Percentiles rank a stretch among this genome's conserved stretches.
These are phyloP conservation scores for Spathaspora boniae DNA, from an alignment of 805 yeast genomes.

Conservation along the genomic window DNA sequence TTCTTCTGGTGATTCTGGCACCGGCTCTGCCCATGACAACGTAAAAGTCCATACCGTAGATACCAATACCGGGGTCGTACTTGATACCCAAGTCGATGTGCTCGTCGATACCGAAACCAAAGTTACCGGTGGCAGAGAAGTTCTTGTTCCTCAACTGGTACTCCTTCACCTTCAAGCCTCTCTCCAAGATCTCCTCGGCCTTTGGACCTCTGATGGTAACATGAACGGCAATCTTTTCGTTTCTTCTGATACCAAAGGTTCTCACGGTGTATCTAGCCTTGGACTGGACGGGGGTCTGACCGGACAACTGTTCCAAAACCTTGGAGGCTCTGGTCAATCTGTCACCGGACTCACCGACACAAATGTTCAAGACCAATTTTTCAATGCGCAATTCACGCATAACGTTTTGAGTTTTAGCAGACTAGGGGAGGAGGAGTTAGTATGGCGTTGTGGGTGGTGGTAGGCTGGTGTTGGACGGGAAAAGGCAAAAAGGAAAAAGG, in stretches of 20 bases:
- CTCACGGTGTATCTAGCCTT: slow-evolving; percentile 99
- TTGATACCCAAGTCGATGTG: slow-evolving; percentile 99
- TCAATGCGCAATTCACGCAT: slow-evolving; percentile 99
- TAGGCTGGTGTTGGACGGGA: too few species aligned
- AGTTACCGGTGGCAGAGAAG: slow-evolving; percentile 99
- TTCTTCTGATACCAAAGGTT: slow-evolving; percentile 99
- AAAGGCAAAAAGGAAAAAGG: too few species aligned
- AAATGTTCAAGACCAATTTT: slow-evolving; percentile 98
- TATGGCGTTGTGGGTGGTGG: too few species aligned
- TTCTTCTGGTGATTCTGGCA: slow-evolving; percentile 97
- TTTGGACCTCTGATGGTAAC: slow-evolving; percentile 99
- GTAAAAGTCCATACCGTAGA: slow-evolving; percentile 99
- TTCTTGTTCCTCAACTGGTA: slow-evolving; percentile 91
- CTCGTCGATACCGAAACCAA: slow-evolving; percentile 99
- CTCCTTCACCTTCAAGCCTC: slow-evolving; percentile 99
- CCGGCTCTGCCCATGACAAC: slow-evolving; percentile 99
- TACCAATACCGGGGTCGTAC: slow-evolving; percentile 99
- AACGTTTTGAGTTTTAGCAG: slow-evolving; percentile 68
- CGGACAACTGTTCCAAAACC: slow-evolving; percentile 99
- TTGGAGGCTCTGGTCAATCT: slow-evolving; percentile 99
- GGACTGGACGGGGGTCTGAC: slow-evolving; percentile 99
- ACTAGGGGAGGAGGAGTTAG: slow-evolving; percentile 20
- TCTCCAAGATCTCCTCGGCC: slow-evolving; percentile 91
- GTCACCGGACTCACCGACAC: slow-evolving; percentile 99
- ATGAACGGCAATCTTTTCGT: slow-evolving; percentile 99